Percentiles rank a stretch among this genome's conserved stretches.
phyloP scores from a whole-genome alignment of 2,329 filamentous ascomycete genomes.

The Dactylellina sp. region DNA sequence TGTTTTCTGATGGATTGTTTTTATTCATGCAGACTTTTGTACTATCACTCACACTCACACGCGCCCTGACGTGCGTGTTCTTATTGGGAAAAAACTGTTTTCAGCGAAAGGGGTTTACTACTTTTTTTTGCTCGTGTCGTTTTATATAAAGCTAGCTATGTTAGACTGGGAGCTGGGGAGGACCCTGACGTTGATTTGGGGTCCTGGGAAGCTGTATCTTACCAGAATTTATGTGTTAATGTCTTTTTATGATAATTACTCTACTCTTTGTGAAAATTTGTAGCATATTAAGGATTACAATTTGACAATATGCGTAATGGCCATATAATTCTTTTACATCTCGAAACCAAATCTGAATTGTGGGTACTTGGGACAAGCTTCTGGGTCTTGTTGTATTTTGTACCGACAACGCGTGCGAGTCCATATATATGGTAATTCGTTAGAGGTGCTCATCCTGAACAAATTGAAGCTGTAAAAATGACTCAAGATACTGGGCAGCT shows the following conservation, averaged over 20 bases:
- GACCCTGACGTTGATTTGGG: not conserved
- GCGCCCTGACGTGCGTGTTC: not conserved
- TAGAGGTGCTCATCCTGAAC: too few species aligned
- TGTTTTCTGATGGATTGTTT: constrained; percentile 42
- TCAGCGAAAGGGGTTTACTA: not conserved
- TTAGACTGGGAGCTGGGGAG: not conserved
- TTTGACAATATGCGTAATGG: too few species aligned
- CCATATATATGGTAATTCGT: too few species aligned
- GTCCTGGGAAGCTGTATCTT: not conserved
- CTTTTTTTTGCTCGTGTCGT: not conserved
- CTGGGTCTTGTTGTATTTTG: too few species aligned
- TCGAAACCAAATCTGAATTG: too few species aligned
- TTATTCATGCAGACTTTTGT: constrained; percentile 13
- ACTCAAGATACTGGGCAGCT: too few species aligned
- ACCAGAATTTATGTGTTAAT: constrained; percentile 4
- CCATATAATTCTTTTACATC: too few species aligned
- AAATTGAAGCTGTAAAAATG: too few species aligned
- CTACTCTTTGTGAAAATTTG: not conserved
- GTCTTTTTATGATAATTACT: not conserved
- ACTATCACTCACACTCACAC: constrained; percentile 5
- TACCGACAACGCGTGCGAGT: too few species aligned
- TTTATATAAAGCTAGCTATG: not conserved
- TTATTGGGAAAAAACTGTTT: constrained; percentile 4
- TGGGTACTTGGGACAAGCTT: too few species aligned
- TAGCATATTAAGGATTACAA: too few species aligned